Percentiles rank a stretch among this genome's conserved stretches.
Evolutionary conservation across 192 early-diverging fungal genomes (phyloP).

Genomic region (Coemansia sp.): DNA sequence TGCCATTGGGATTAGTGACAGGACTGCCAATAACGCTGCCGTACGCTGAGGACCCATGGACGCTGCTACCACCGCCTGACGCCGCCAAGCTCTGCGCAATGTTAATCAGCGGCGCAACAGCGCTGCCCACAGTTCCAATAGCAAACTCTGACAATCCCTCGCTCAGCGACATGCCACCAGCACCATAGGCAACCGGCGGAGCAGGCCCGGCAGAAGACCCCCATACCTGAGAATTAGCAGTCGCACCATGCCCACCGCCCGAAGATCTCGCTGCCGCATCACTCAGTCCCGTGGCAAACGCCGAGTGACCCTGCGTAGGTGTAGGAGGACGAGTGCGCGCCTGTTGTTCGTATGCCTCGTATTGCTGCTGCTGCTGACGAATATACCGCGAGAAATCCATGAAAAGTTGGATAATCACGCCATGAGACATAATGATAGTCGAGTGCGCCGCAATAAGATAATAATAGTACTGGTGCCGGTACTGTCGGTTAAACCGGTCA

Average conservation of each 20-base stretch:
- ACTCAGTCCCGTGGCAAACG: background rate
- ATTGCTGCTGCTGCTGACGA: conserved; percentile 29
- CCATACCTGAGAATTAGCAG: conserved; percentile 12
- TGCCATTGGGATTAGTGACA: conserved; percentile 9
- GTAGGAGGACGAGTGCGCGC: background rate
- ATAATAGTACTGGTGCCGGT: conserved; percentile 45
- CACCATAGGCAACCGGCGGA: conserved; percentile 18
- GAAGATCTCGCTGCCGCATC: background rate
- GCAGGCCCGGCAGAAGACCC: conserved; percentile 15
- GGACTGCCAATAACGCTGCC: conserved; percentile 56
- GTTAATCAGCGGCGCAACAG: conserved; percentile 50
- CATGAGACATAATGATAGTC: conserved; percentile 57
- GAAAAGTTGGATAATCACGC: conserved; percentile 52
- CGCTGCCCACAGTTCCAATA: conserved; percentile 45
- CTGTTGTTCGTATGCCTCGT: conserved; percentile 10
- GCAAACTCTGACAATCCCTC: conserved; percentile 58
- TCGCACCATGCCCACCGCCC: background rate
- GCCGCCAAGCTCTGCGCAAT: conserved; percentile 36
- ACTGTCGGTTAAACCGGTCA: conserved; percentile 52
- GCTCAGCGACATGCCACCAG: conserved; percentile 29
- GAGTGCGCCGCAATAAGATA: conserved; percentile 58
- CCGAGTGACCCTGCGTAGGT: background rate
- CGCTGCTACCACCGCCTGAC: conserved; percentile 35
- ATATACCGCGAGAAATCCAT: conserved; percentile 48
- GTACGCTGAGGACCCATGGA: conserved; percentile 40